These are phyloP conservation scores for Crepidotus variabilis DNA, from an alignment of 768 basidiomycete species.

Conservation along the genomic window DNA sequence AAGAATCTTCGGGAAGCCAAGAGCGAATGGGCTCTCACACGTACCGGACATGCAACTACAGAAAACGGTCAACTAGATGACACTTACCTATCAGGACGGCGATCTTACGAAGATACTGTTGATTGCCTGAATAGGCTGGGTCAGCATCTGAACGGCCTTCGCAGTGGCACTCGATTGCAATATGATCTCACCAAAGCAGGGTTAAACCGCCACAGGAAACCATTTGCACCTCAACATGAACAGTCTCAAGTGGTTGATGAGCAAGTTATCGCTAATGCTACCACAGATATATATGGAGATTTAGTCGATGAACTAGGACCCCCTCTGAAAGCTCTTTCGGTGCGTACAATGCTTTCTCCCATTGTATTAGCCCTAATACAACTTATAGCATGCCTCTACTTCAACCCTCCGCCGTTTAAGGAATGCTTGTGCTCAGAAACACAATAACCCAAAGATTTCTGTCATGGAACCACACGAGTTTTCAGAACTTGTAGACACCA, in stretches of 20 bases:
- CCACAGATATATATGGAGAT: constrained; percentile 74
- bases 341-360: constrained; percentile 28
- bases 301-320: constrained; percentile 77
- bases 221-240: constrained; percentile 13
- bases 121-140: constrained; percentile 85
- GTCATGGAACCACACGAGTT: constrained; percentile 58
- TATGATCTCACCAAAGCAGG: constrained; percentile 73
- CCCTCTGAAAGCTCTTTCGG: constrained; percentile 70
- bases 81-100: constrained; percentile 29
- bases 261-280: constrained; percentile 49
- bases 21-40: constrained; percentile 65
- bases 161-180: constrained; percentile 82
- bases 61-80: constrained; percentile 17
- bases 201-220: constrained; percentile 18
- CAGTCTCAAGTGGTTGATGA: constrained; percentile 20
- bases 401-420: constrained; percentile 59
- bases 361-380: background rate
- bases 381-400: constrained; percentile 53
- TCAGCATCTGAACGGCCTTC: constrained; percentile 88
- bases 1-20: constrained; percentile 83
- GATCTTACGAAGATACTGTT: constrained; percentile 83
- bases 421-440: constrained; percentile 55
- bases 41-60: constrained; percentile 18
- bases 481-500: constrained; percentile 54
- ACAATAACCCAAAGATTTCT: constrained; percentile 22